Evolutionary conservation across 2,329 filamentous ascomycete genomes (phyloP), one percentile per base, ranked within the genome.

Genomic region (Capronia americana): DNA sequence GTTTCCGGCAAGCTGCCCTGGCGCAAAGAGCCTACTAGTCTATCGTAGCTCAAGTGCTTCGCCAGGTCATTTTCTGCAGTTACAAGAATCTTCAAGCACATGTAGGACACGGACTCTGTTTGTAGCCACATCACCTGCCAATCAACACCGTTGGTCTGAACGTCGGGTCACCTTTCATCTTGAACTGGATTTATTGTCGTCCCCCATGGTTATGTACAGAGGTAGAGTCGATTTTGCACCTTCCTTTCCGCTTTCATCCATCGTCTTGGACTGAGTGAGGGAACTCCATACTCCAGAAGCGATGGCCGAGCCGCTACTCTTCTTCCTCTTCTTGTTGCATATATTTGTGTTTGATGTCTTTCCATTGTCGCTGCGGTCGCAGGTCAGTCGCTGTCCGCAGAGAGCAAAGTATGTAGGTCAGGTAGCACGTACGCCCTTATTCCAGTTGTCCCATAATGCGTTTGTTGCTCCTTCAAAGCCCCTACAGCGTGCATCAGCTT

Each of bases 301-400:
- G 32, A 20, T 32, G 56, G 17, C 77, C 76, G 50, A 54, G 46
- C 57, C 50, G 55, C 70, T 79, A 75, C 50, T 79, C 81, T 67
- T 90, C 88, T 70, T 89, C 87, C 72, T 88, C 88, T 71, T 91
- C 89, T 64, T 84, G 87, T 67, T 85, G 82, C 76, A 96, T 80
- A 81, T 97, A 99, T 82, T 87, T 90, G 80, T 89, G 84, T 84
- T 96, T 94, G 85, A 99, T 97, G 80, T 99, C 95, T 87, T 97
- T 97, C 95, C 95, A 98, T 96, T 97, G 94, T 77, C 94, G 92
- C 94, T 98, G 77, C 74, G 66, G 11, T 24, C 11, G 23, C 48
- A 60, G 66, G 61, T 65, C 56, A 64, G 48, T 44, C 26, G 10
- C 46, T 34, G 41, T 14, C 51, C 56, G 14, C 17, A 20, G 60